Evolutionary conservation across 2,329 filamentous ascomycete species (phyloP), one percentile per base, ranked within the genome.

Genomic region (Sclerotinia spermophila): DNA sequence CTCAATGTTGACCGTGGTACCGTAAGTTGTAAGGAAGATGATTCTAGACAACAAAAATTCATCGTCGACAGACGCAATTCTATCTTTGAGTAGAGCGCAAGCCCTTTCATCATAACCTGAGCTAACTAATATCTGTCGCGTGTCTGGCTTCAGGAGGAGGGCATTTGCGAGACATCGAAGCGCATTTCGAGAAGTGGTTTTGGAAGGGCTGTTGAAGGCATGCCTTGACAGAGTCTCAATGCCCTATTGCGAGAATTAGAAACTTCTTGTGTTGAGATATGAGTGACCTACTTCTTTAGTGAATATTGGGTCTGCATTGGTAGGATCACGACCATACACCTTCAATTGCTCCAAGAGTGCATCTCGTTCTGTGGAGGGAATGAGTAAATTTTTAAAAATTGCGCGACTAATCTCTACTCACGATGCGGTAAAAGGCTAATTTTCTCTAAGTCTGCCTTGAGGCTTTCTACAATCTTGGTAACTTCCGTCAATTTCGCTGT

Each of bases 101-200:
- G 90, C 88, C 75, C 90, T 91, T 24, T 84, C 82, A 55, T 87
- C 87, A 77, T 88, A 90, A 13, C 87, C 90, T 33, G 92, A 82
- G 76, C 94, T 88, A 21, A 93, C 89, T 68, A 96, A 89, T 59
- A 87, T 85, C 78, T 95, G 90, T 66, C 92, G 87, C 56, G 90
- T 90, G 55, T 86, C 83, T 15, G 87, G 83, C 72, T 89, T 85
- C 27, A 96, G 85, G 0, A 96, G 84, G 77, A 97, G 82, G 13
- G 93, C 89, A 80, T 98, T 98, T 76, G 93, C 94, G 62, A 98
- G 81, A 75, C 93, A 94, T 76, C 93, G 87, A 53, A 97, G 83
- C 1, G 89, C 94, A 78, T 94, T 92, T 71, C 90, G 88, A 3
- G 91, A 91, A 1, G 90, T 89, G 13, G 85, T 85, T 42, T 82